Percentiles rank a stretch among this genome's conserved stretches.
Evolutionary conservation across 2,329 filamentous ascomycete genomes (phyloP).

Genomic region (Orbilia ellipsospora): DNA sequence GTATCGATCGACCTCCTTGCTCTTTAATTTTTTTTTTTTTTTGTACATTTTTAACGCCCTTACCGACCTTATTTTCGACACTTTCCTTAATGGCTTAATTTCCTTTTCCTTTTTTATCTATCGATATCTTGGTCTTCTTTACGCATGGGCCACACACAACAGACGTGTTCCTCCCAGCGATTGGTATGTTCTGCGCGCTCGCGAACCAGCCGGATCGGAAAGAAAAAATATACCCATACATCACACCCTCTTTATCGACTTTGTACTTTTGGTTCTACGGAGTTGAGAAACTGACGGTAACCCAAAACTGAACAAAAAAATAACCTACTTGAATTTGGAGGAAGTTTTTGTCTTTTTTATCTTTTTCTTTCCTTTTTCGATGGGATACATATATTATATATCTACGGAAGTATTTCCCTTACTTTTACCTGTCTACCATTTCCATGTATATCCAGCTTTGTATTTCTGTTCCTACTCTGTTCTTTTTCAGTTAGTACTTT

Average conservation of each 20-base stretch:
- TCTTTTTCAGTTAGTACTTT: constrained; percentile 4
- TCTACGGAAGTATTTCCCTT: no score
- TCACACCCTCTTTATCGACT: not conserved
- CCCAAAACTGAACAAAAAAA: not conserved
- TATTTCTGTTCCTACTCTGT: not conserved
- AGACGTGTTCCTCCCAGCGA: not conserved
- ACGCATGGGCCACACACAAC: not conserved
- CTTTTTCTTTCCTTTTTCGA: not conserved
- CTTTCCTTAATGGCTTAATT: constrained; percentile 54
- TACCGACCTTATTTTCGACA: constrained; percentile 46
- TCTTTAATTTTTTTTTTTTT: no score
- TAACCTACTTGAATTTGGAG: not conserved
- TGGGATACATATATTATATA: not conserved
- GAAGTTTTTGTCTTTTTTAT: not conserved
- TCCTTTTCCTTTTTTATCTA: constrained; percentile 20
- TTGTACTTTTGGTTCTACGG: not conserved
- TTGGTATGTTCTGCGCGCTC: not conserved
- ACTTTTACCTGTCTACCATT: not conserved
- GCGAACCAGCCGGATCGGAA: not conserved
- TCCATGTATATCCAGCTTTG: not conserved
- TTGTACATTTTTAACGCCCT: constrained; percentile 42
- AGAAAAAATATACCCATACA: not conserved
- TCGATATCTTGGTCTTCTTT: constrained; percentile 2
- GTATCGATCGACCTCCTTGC: constrained; percentile 9
- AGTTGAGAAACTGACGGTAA: not conserved